Base-by-base conservation (phyloP, 2,329 filamentous ascomycete species). In the Ceratocystis cubensis region DNA sequence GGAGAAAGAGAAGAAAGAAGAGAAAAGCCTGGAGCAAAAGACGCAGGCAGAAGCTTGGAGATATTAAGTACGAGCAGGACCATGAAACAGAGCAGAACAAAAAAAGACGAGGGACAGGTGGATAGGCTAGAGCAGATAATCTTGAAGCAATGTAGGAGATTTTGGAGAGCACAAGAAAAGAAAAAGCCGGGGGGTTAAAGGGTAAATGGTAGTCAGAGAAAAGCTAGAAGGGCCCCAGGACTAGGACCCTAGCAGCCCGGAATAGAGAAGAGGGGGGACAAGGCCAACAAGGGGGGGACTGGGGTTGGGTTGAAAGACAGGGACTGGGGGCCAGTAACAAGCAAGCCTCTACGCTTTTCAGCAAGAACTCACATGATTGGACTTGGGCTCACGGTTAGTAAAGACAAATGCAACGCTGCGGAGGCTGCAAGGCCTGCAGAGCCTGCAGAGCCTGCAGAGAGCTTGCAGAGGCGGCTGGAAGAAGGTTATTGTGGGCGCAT, bases 1-100 rank as follows among this genome's bases (percentile, higher is more conserved):
- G 61, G 17, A 63, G 57, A 17, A 63, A 56, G 63, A 61, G 63
- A 62, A 61, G 22, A 45, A 37, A 64, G n/a, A 67, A 62, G n/a
- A 53, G 53, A 67, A 37, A 41, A 59, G 56, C 25, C 56, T 8
- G 17, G n/a, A 59, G 20, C n/a, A 50, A 57, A 28, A 37, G 56
- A 30, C 13, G 25, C 56, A 59, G 56, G 56, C 25, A 59, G 56
- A 33, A 8, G 33, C 30, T 22, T 8, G 2, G 28, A 33, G 10
- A 59, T 59, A 59, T 59, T 59, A 59, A 59, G 56, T 59, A 59
- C 56, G 17, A 37, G 13, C 48, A 20, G 33, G 13, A n/a, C 56
- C 56, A 59, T 59, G 56, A 59, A 59, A 59, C 56, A 59, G 30
- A n/a, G 33, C 25, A 30, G 30, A 17, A 37, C 28, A 37, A 37